These are phyloP conservation scores for Sporisorium graminicola DNA, from an alignment of 1,284 basidiomycete species.

Conservation along the genomic window DNA sequence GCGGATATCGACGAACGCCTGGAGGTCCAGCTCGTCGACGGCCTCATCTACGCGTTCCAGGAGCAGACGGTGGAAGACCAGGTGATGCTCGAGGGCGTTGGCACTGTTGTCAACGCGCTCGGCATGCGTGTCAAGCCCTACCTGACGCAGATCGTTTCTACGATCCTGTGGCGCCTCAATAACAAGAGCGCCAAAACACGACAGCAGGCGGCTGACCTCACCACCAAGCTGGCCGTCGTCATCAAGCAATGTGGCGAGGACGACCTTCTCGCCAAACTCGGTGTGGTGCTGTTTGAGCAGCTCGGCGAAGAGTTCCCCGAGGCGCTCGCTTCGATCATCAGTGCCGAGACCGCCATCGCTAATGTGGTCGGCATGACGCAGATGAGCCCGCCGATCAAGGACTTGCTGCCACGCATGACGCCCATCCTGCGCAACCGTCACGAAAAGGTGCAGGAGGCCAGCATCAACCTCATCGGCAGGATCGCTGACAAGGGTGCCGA, in stretches of 20 bases:
- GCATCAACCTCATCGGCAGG: slow-evolving; percentile 98
- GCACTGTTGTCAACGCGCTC: slow-evolving; percentile 94
- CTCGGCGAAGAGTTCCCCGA: slow-evolving; percentile 99
- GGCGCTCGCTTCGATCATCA: slow-evolving; percentile 95
- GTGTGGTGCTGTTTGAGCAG: slow-evolving; percentile 97
- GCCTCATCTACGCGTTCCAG: slow-evolving; percentile 99
- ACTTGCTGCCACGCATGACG: slow-evolving; percentile 97
- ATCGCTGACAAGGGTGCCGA: slow-evolving; percentile 99
- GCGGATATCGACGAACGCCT: slow-evolving; percentile 96
- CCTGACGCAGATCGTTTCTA: slow-evolving; percentile 98
- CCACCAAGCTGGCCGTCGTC: slow-evolving; percentile 91
- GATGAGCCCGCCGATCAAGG: slow-evolving; percentile 99
- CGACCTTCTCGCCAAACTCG: slow-evolving; percentile 92
- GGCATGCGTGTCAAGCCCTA: slow-evolving; percentile 99
- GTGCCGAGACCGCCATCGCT: slow-evolving; percentile 96
- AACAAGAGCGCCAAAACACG: slow-evolving; percentile 99
- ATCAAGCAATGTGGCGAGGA: slow-evolving; percentile 99
- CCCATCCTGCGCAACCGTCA: slow-evolving; percentile 98
- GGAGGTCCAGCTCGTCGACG: slow-evolving; percentile 93
- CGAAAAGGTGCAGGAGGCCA: slow-evolving; percentile 99
- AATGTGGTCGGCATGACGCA: slow-evolving; percentile 99
- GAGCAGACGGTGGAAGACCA: slow-evolving; percentile 99
- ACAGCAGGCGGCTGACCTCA: slow-evolving; percentile 97
- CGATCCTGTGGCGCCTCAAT: slow-evolving; percentile 97
- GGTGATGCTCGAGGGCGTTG: slow-evolving; percentile 98